These are phyloP conservation scores for Pterocarpus santalinus DNA, from an alignment of 306 rosid species.

Conservation along the genomic window DNA sequence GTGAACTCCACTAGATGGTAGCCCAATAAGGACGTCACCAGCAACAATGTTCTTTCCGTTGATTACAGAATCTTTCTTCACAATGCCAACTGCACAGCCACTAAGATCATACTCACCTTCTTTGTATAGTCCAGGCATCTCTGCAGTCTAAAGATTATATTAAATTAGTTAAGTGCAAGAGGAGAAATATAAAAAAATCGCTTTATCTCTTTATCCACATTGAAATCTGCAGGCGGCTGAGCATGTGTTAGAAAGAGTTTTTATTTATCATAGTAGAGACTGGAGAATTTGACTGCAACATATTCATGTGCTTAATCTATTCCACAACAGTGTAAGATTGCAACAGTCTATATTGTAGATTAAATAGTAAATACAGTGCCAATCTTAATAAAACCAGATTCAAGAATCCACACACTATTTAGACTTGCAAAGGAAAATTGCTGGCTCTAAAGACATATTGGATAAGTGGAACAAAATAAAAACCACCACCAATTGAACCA, in stretches of 20 bases:
- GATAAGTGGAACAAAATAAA: neutral
- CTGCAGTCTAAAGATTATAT: constrained; percentile 78
- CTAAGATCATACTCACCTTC: constrained; percentile 94
- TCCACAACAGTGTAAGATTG: constrained; percentile 18
- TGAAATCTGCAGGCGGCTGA: neutral
- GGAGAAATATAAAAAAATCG: constrained; percentile 23
- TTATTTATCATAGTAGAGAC: neutral
- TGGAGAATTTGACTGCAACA: constrained; percentile 5
- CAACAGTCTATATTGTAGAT: neutral
- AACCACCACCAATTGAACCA: neutral
- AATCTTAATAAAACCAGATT: neutral
- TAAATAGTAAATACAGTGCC: neutral
- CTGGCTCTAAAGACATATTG: neutral
- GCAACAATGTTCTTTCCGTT: constrained; percentile 73
- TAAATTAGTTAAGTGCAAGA: constrained; percentile 26
- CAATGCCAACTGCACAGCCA: constrained; percentile 93
- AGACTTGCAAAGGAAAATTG: neutral
- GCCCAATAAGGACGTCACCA: constrained; percentile 87
- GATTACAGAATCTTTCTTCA: constrained; percentile 77
- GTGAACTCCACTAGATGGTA: constrained; percentile 94
- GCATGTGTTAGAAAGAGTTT: neutral
- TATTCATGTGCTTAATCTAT: constrained; percentile 10
- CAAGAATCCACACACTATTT: neutral
- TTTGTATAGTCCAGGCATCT: constrained; percentile 94
- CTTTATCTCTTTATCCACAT: neutral